A percentile compares a stretch with the other conserved stretches of the same genome.
These are phyloP conservation scores for Teunomyces gatunensis DNA, from an alignment of 805 yeast species.

Conservation along the genomic window DNA sequence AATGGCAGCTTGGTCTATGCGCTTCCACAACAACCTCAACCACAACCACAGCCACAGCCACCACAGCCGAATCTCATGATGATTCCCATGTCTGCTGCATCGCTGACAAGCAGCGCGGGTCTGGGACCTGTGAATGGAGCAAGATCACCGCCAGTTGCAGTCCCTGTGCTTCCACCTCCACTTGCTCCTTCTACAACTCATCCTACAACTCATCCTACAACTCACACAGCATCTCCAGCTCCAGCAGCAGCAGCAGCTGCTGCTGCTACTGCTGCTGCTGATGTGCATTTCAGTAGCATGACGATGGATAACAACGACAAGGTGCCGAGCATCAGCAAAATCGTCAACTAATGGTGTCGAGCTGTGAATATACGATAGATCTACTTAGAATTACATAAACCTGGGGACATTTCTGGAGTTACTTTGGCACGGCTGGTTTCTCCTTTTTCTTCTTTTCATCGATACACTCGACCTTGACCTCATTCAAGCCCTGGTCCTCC, in stretches of 20 bases:
- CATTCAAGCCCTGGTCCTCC: slow-evolving; percentile 77
- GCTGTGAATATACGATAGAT: too few relatives aligned
- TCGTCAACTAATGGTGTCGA: background rate
- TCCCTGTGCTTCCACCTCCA: background rate
- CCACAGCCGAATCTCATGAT: background rate
- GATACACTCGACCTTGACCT: slow-evolving; percentile 84
- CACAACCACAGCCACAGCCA: background rate
- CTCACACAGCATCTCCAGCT: too few relatives aligned
- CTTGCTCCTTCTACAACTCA: too few relatives aligned
- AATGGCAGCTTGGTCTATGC: slow-evolving; percentile 13
- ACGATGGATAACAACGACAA: slow-evolving; percentile 6
- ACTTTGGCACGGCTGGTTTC: slow-evolving; percentile 4
- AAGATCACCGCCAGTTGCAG: background rate
- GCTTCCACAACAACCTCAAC: slow-evolving; percentile 3
- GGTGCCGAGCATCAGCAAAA: slow-evolving; percentile 11
- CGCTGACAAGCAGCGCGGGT: background rate
- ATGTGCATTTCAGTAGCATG: slow-evolving; percentile 7
- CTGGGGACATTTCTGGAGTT: too few relatives aligned
- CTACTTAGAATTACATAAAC: background rate
- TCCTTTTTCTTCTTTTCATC: slow-evolving; percentile 77
- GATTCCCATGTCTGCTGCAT: slow-evolving; percentile 1
- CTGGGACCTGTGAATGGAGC: background rate
- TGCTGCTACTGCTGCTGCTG: background rate
- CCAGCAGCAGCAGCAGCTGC: background rate
- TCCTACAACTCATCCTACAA: too few relatives aligned